Conservation (phyloP, 1,284 basidiomycete genomes). For the Naganishia cerealis region DNA sequence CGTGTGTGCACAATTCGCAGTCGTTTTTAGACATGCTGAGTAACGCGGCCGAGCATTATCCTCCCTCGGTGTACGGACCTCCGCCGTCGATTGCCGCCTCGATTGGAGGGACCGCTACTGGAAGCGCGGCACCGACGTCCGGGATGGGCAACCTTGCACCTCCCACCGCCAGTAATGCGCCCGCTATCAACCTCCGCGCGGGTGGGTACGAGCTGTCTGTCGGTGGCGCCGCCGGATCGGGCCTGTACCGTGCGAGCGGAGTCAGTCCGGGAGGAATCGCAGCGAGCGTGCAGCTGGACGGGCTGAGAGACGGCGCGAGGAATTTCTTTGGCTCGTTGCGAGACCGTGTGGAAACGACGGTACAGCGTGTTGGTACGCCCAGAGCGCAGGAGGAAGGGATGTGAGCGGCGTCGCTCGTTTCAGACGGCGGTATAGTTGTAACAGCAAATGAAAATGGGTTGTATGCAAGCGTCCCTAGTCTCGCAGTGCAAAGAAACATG, state of each 20-base stretch:
- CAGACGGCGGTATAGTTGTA: no score
- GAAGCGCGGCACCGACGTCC: slow-evolving; percentile 62
- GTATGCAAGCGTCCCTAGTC: not conserved
- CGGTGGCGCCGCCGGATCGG: slow-evolving; percentile 75
- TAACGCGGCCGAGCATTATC: slow-evolving; percentile 48
- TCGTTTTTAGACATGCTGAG: slow-evolving; percentile 61
- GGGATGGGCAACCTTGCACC: slow-evolving; percentile 54
- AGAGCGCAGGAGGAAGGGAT: slow-evolving; percentile 5
- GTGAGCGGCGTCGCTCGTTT: no score
- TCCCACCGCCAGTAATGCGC: slow-evolving; percentile 36
- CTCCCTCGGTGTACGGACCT: slow-evolving; percentile 49
- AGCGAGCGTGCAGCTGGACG: slow-evolving; percentile 69
- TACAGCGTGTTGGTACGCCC: slow-evolving; percentile 60
- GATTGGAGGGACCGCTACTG: slow-evolving; percentile 59
- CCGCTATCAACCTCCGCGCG: slow-evolving; percentile 73
- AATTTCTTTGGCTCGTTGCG: slow-evolving; percentile 82
- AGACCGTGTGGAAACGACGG: slow-evolving; percentile 86
- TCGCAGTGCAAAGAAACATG: not conserved
- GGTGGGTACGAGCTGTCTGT: slow-evolving; percentile 87
- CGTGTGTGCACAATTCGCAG: slow-evolving; percentile 86
- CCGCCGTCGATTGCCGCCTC: slow-evolving; percentile 34
- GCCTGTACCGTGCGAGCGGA: slow-evolving; percentile 73
- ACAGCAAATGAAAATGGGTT: not conserved
- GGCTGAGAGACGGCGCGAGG: slow-evolving; percentile 65
- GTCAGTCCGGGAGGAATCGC: slow-evolving; percentile 64